phyloP scores from a whole-genome alignment of 129 eudicot genomes.

The Cynara cardunculus region DNA sequence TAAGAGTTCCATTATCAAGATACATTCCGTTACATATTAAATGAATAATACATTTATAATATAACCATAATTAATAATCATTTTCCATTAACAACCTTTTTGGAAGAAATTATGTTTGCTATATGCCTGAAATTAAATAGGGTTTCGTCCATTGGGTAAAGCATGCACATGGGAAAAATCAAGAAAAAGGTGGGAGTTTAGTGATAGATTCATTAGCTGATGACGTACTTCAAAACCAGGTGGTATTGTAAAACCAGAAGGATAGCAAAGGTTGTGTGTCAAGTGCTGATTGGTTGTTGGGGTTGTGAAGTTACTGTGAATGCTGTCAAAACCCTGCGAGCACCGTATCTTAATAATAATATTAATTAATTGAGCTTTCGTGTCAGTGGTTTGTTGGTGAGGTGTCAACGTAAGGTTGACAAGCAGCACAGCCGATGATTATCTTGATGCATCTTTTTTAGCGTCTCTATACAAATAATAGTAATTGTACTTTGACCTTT shows the following conservation, averaged over 20 bases:
- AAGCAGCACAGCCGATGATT: slow-evolving; percentile 9
- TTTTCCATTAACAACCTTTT: too few relatives aligned
- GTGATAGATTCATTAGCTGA: slow-evolving; percentile 16
- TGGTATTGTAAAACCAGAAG: slow-evolving; percentile 12
- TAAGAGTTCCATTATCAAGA: too few relatives aligned
- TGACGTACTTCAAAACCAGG: slow-evolving; percentile 13
- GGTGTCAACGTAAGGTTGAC: slow-evolving; percentile 22
- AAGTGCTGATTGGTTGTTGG: slow-evolving; percentile 12
- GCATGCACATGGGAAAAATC: too few relatives aligned
- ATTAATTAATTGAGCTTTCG: slow-evolving; percentile 20
- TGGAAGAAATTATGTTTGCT: too few relatives aligned
- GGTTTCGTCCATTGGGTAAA: too few relatives aligned
- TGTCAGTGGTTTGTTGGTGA: slow-evolving; percentile 24
- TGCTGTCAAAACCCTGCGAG: slow-evolving; percentile 16
- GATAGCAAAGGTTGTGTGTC: slow-evolving; percentile 23
- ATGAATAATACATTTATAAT: too few relatives aligned
- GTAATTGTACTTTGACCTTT: slow-evolving; percentile 16
- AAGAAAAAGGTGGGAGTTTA: not conserved
- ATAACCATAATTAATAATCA: too few relatives aligned
- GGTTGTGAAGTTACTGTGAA: not conserved
- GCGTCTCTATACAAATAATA: slow-evolving; percentile 9
- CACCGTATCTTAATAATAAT: not conserved
- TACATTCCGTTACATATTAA: too few relatives aligned
- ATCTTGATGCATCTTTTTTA: slow-evolving; percentile 17
- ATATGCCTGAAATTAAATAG: too few relatives aligned